Percentiles rank a stretch among this genome's conserved stretches.
These are phyloP conservation scores for Miscanthus lutarioriparius DNA, from an alignment of 176 grass and related monocot genomes.

Conservation along the genomic window DNA sequence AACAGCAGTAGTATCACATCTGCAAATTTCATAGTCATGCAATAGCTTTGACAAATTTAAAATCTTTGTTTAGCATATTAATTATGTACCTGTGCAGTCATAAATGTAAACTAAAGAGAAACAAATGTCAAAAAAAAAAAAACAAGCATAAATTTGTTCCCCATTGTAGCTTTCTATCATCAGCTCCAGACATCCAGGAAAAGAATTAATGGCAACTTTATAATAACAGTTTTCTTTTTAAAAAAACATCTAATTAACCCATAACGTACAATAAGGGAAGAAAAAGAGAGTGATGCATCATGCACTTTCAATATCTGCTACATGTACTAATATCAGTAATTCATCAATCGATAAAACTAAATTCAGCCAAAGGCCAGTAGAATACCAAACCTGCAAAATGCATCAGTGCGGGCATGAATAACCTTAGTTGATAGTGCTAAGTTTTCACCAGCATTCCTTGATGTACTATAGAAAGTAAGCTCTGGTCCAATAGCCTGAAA, in stretches of 20 bases:
- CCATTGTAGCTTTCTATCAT: background rate
- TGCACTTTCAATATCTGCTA: background rate
- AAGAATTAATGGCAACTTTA: background rate
- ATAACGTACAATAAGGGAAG: background rate
- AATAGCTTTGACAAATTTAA: background rate
- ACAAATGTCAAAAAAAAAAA: slow-evolving; percentile 14
- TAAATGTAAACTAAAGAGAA: slow-evolving; percentile 18
- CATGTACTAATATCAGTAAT: background rate
- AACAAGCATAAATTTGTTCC: background rate
- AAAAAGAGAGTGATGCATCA: background rate
- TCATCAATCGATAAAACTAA: slow-evolving; percentile 3
- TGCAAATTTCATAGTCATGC: background rate
- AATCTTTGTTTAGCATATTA: background rate
- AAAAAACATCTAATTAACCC: slow-evolving; percentile 11
- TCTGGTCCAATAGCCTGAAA: slow-evolving; percentile 93
- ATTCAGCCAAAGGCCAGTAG: slow-evolving; percentile 16
- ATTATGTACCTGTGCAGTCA: background rate
- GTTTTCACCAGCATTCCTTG: slow-evolving; percentile 68
- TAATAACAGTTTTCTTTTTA: background rate
- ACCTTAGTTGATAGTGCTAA: slow-evolving; percentile 78
- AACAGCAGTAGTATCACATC: background rate
- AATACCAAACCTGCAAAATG: slow-evolving; percentile 77
- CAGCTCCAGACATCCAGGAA: background rate
- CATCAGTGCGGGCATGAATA: slow-evolving; percentile 91
- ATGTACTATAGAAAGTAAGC: slow-evolving; percentile 94